Percentiles rank a stretch among this genome's conserved stretches.
Evolutionary conservation across 768 basidiomycete species (phyloP).

Genomic region (Suillus lakei): DNA sequence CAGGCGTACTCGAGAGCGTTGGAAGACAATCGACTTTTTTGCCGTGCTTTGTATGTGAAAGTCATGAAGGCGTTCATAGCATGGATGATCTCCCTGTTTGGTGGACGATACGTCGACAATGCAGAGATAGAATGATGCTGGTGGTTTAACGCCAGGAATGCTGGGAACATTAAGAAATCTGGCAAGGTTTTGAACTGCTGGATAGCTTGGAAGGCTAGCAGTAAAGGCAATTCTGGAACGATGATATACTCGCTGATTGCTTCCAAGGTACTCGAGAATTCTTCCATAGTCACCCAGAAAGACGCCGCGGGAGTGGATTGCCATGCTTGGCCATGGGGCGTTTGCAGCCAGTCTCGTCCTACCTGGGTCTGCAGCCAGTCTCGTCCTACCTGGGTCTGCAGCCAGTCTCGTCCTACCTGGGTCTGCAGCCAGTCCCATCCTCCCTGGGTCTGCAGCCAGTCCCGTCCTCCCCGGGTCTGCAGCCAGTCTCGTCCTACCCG

Average conservation of each 20-base stretch:
- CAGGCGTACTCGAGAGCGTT: not conserved
- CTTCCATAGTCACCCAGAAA: not conserved
- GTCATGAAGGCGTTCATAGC: not conserved
- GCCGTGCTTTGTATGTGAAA: not conserved
- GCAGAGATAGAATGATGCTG: not conserved
- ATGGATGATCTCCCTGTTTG: not conserved
- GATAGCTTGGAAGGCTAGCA: not conserved
- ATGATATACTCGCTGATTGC: not conserved
- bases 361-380: not conserved
- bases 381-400: not conserved
- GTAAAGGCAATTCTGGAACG: not conserved
- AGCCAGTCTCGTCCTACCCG: too few species aligned
- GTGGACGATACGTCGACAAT: too few species aligned
- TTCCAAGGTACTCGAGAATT: not conserved
- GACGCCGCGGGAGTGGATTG: not conserved
- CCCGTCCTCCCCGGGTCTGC: too few species aligned
- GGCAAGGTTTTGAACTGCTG: not conserved
- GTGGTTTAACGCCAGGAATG: not conserved
- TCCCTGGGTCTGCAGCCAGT: too few species aligned
- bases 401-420: not conserved
- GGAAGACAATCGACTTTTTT: not conserved
- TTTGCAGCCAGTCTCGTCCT: not conserved
- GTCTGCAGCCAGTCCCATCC: too few species aligned
- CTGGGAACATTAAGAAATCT: not conserved
- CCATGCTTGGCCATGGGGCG: not conserved